A percentile compares a stretch with the other conserved stretches of the same genome.
These are phyloP conservation scores for Pneumocystis jirovecii DNA, from an alignment of 1,139 yeast species.

Conservation along the genomic window DNA sequence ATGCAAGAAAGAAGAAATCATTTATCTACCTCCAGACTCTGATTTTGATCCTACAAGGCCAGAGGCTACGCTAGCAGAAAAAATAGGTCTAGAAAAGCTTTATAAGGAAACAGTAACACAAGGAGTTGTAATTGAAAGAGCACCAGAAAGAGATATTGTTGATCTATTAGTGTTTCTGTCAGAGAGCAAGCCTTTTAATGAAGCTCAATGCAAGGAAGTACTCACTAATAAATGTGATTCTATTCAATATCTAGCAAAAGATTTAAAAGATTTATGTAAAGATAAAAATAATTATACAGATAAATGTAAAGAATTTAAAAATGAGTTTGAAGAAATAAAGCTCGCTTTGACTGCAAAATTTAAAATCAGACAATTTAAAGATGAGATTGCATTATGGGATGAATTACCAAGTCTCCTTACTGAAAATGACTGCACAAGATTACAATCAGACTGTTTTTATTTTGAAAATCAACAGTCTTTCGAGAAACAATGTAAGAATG, in stretches of 20 bases:
- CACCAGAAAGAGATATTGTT: not conserved
- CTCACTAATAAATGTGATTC: too few species aligned
- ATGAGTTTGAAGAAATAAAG: too few species aligned
- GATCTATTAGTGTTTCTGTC: not conserved
- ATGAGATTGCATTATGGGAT: not conserved
- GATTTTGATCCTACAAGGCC: not conserved
- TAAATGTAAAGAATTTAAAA: not conserved
- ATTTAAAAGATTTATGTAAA: too few species aligned
- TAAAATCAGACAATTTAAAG: not conserved
- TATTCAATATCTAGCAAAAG: too few species aligned
- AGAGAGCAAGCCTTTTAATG: not conserved
- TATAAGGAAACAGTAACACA: not conserved
- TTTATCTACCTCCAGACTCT: not conserved
- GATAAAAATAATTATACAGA: not conserved
- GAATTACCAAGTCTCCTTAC: not conserved
- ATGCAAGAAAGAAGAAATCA: not conserved
- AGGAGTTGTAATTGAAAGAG: not conserved
- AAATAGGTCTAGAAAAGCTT: not conserved
- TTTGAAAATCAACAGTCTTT: not conserved
- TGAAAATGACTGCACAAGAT: not conserved
- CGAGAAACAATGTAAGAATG: not conserved
- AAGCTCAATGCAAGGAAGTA: too few species aligned
- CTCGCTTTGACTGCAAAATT: not conserved
- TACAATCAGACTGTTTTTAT: not conserved
- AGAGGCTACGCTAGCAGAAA: not conserved